A percentile compares a stretch with the other conserved stretches of the same genome.
phyloP scores from a whole-genome alignment of 2,329 filamentous ascomycete species.

The Amauroascus verrucosus region DNA sequence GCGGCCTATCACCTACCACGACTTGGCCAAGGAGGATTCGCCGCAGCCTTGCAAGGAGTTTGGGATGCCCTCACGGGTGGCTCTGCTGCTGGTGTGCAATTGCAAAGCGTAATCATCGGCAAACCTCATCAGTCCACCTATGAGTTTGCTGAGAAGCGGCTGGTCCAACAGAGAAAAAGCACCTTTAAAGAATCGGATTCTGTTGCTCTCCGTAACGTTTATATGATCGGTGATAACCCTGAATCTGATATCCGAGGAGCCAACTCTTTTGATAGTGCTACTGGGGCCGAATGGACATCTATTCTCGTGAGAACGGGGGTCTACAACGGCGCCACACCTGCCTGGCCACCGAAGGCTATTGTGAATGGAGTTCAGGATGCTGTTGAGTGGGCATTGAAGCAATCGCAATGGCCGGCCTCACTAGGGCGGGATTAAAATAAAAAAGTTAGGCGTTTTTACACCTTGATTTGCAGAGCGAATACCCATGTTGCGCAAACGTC shows the following conservation, averaged over 20 bases:
- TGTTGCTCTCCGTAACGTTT: conserved; percentile 58
- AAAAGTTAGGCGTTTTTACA: background rate
- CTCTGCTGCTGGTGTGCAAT: conserved; percentile 40
- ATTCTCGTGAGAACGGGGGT: conserved; percentile 75
- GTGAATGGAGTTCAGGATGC: conserved; percentile 66
- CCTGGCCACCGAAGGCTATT: conserved; percentile 53
- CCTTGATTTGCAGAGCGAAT: background rate
- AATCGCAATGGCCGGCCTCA: conserved; percentile 32
- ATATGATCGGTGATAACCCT: conserved; percentile 89
- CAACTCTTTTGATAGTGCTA: conserved; percentile 58
- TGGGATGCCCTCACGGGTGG: conserved; percentile 63
- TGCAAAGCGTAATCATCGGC: conserved; percentile 61
- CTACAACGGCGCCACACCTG: conserved; percentile 50
- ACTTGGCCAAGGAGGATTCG: conserved; percentile 84
- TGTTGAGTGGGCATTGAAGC: conserved; percentile 63
- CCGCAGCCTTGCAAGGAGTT: conserved; percentile 67
- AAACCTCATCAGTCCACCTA: conserved; percentile 75
- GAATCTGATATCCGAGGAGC: conserved; percentile 85
- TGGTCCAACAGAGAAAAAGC: conserved; percentile 50
- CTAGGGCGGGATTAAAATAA: too few species aligned
- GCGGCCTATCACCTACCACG: conserved; percentile 74
- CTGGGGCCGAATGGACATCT: conserved; percentile 64
- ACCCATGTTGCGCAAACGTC: conserved; percentile 1
- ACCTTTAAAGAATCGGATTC: conserved; percentile 34
- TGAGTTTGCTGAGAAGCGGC: conserved; percentile 66